Base-by-base conservation (phyloP, 768 basidiomycete genomes). In the Boletus coccyginus region DNA sequence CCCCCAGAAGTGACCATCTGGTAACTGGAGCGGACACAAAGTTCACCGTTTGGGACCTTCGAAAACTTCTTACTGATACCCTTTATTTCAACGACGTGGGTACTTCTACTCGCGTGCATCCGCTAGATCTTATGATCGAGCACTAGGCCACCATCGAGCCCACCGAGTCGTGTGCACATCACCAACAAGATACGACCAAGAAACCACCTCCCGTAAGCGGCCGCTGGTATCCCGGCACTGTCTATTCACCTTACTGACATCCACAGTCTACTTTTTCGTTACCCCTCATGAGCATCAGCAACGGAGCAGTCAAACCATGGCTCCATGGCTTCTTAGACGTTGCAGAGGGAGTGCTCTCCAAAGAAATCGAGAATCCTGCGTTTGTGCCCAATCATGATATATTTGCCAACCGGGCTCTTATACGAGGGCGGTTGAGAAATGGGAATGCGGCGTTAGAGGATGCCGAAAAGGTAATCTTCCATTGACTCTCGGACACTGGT, bases 251-350 rank as follows among this genome's bases (percentile, higher is more conserved):
- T 46, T 17, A 38, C 31, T n/a, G 7, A 21, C 32, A n/a, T 45
- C 19, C 10, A n/a, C 27, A 55, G 61, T 6, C 53, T 6, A 55
- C 61, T 4, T 62, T 32, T 29, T 43, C 40, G 12, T 21, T 63
- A n/a, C 62, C 62, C 1, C 54, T 63, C 13, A 53, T 63, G 61
- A 59, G 43, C n/a, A 63, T 63, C 19, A 59, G 8, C 35, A 63
- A 63, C 11, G 48, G 2, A 11, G 62, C 61, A 31, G 57, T 63
- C 42, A 63, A 63, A 40, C 43, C 54, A 7, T 63, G 62, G 62
- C 61, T 63, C n/a, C 57, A 63, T 32, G 31, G 54, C 24, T 59
- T 51, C 43, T 31, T 63, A 19, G 52, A 53, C 7, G 7, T 13
- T 3, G 61, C 41, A 1, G 61, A 63, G 24, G 27, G 55, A n/a